Evolutionary conservation across 108 stramenopile genomes (phyloP), one percentile per base, ranked within the genome.

Genomic region (Aurantiochytrium sp.): DNA sequence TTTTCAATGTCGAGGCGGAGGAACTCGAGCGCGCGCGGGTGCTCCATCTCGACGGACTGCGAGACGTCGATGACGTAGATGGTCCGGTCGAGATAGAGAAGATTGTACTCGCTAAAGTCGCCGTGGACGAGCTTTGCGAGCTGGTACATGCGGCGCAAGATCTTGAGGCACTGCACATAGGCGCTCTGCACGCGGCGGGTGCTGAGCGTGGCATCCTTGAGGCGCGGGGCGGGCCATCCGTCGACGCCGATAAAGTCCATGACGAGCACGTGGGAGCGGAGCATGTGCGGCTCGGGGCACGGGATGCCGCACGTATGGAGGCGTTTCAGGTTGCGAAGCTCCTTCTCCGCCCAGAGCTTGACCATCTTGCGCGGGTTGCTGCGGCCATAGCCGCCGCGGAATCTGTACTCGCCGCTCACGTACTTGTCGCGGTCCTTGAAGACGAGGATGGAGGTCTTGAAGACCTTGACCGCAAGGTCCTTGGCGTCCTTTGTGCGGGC

Each of bases 351-450:
- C 98, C 99, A 98, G 17, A 97, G 94, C 88, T 98, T 97, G 87
- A 99, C 99, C 99, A 99, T 99, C 91, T 99, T 99, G 36, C 99
- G 94, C 4, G 99, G 99, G 92, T 99, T 99, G 68, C 94, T 94
- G 91, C 95, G 95, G 87, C 93, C 92, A 90, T 98, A 99, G 8
- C 99, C 99, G 55, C 96, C 93, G n/a, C 97, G 89, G 95, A 97
- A 99, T 55, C 99, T 94, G 91, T 97, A 96, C 94, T 99, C 99
- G 45, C 99, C 99, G 15, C 95, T 92, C 4, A 99, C 99, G 90
- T 99, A 99, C 93, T 96, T 96, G 90, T 98, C 97, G 5, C 99
- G 93, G 92, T 99, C 99, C 87, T 97, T 98, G 92, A 99, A 99
- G 3, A 98, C 98, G 34, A 99, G 91, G 86, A 99, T 99, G 65